Conservation (phyloP, 148 eudicot genomes). For the Simmondsia chinensis region DNA sequence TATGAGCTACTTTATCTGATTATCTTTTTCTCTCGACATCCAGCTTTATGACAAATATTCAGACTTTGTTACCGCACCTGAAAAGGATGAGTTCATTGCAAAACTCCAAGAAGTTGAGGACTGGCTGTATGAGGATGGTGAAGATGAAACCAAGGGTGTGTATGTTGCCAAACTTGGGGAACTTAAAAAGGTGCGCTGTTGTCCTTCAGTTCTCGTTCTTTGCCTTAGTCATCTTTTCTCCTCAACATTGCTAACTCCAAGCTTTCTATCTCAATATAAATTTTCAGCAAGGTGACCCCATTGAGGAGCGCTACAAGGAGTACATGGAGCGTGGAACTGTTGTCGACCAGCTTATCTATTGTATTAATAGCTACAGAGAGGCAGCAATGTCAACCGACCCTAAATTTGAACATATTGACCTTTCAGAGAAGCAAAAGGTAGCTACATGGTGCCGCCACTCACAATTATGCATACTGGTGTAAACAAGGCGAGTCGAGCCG, state of each 20-base stretch:
- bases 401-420: slow-evolving; percentile 84
- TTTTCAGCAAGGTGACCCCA: slow-evolving; percentile 78
- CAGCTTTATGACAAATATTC: slow-evolving; percentile 77
- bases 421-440: slow-evolving; percentile 80
- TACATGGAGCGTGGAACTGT: slow-evolving; percentile 49
- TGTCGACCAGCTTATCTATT: slow-evolving; percentile 42
- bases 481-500: too few species aligned
- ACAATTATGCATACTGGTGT: too few species aligned
- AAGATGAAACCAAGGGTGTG: slow-evolving; percentile 92
- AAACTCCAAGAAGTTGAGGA: slow-evolving; percentile 83
- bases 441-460: neutral
- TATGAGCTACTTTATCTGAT: neutral
- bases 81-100: slow-evolving; percentile 59
- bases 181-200: slow-evolving; percentile 59
- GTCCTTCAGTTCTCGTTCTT: too few species aligned
- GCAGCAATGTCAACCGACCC: slow-evolving; percentile 64
- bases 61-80: slow-evolving; percentile 60
- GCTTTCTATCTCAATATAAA: neutral
- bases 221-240: too few species aligned
- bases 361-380: slow-evolving; percentile 62
- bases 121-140: slow-evolving; percentile 97
- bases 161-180: slow-evolving; percentile 90
- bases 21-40: neutral
- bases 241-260: neutral
- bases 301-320: slow-evolving; percentile 84